Evolutionary conservation across 169 alveolate species (phyloP).

Genomic region (Eimeria necatrix): DNA sequence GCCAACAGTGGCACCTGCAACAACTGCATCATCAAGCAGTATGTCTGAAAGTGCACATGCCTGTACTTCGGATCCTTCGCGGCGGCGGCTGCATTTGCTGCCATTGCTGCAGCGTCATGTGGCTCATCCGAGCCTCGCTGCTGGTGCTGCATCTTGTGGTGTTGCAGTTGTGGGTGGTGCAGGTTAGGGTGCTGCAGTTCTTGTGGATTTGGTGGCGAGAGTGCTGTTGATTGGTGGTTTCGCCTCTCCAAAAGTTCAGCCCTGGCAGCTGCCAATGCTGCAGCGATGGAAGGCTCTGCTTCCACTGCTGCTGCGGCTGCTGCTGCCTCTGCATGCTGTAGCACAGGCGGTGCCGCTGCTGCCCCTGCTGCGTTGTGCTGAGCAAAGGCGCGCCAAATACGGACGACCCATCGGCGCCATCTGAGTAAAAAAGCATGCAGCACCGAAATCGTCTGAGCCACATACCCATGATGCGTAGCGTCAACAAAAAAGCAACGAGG

Average conservation of each 20-base stretch:
- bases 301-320: constrained; percentile 73
- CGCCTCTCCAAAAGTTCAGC: constrained; percentile 67
- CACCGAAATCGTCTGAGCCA: neutral
- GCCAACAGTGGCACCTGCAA: constrained; percentile 38
- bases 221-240: neutral
- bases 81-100: constrained; percentile 57
- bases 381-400: constrained; percentile 71
- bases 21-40: neutral
- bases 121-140: constrained; percentile 1
- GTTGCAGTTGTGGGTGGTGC: constrained; percentile 64
- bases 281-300: constrained; percentile 58
- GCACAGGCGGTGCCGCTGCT: constrained; percentile 73
- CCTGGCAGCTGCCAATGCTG: constrained; percentile 66
- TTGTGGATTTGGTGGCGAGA: neutral
- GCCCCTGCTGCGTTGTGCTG: constrained; percentile 75
- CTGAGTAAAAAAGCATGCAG: constrained; percentile 12
- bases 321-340: constrained; percentile 63
- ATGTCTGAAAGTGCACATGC: neutral
- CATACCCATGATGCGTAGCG: neutral
- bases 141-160: constrained; percentile 45
- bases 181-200: constrained; percentile 46
- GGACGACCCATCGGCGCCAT: constrained; percentile 73
- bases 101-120: neutral
- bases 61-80: constrained; percentile 71
- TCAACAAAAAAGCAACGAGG: too few relatives aligned